These are phyloP conservation scores for Termitomyces sp. DNA, from an alignment of 768 basidiomycete genomes.

Conservation along the genomic window DNA sequence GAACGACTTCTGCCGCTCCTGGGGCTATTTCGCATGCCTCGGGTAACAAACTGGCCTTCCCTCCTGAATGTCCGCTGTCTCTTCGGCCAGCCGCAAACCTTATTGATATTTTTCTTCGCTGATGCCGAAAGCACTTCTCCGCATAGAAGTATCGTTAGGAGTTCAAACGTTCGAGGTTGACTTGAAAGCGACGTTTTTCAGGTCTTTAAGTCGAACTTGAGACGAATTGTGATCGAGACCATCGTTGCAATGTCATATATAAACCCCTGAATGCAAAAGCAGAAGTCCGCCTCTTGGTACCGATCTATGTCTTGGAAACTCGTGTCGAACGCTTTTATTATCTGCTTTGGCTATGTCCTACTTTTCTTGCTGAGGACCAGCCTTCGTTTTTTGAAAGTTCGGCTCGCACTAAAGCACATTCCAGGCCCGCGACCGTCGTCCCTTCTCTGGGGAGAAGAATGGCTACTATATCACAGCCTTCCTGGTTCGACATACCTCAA, in stretches of 20 bases:
- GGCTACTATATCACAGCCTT: constrained; percentile 44
- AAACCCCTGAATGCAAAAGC: constrained; percentile 3
- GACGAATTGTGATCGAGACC: constrained; percentile 14
- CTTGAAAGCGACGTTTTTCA: not conserved
- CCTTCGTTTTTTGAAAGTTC: constrained; percentile 27
- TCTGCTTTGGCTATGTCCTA: constrained; percentile 24
- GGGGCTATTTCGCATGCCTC: not conserved
- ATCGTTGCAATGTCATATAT: constrained; percentile 6
- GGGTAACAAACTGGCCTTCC: not conserved
- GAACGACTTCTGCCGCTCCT: not conserved
- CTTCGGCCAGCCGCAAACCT: not conserved
- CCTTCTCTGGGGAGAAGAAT: constrained; percentile 59
- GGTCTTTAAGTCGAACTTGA: not conserved
- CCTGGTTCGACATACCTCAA: constrained; percentile 48
- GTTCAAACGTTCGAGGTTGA: not conserved
- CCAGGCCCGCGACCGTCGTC: constrained; percentile 48
- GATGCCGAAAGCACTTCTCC: not conserved
- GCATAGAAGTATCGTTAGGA: not conserved
- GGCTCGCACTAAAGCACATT: constrained; percentile 34
- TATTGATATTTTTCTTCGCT: not conserved
- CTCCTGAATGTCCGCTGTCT: not conserved
- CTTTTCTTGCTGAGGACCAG: constrained; percentile 27
- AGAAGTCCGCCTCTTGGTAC: constrained; percentile 2
- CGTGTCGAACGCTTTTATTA: constrained; percentile 20
- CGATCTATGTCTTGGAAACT: constrained; percentile 20